Percentiles rank a stretch among this genome's conserved stretches.
These are phyloP conservation scores for Neurospora tetraspora DNA, from an alignment of 495 filamentous ascomycete genomes.

Conservation along the genomic window DNA sequence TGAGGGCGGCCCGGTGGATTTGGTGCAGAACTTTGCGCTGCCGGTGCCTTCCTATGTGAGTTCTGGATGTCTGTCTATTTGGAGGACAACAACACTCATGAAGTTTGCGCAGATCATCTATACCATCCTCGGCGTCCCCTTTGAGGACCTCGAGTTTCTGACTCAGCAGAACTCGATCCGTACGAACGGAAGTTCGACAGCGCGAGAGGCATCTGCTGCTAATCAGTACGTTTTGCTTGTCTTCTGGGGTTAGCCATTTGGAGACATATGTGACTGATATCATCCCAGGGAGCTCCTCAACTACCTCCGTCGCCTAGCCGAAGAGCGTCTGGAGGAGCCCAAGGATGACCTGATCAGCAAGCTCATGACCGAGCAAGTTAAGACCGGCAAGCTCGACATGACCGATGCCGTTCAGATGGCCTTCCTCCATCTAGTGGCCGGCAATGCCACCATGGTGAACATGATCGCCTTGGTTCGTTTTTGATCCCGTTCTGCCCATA, in stretches of 20 bases:
- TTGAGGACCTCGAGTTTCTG: conserved; percentile 34
- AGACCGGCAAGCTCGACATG: conserved; percentile 26
- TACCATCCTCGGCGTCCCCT: conserved; percentile 35
- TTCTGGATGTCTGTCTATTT: not conserved
- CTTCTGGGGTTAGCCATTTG: not conserved
- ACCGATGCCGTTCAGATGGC: conserved; percentile 32
- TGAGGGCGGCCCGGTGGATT: conserved; percentile 25
- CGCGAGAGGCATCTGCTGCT: conserved; percentile 29
- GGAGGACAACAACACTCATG: not conserved
- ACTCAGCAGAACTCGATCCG: conserved; percentile 33
- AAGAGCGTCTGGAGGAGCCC: conserved; percentile 24
- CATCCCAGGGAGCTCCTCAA: conserved; percentile 22
- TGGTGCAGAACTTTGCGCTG: conserved; percentile 34
- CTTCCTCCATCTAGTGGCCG: conserved; percentile 36
- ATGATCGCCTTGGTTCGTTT: conserved; percentile 33
- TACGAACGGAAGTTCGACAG: conserved; percentile 33
- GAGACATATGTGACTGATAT: not conserved
- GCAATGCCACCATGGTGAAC: conserved; percentile 40
- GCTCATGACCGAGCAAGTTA: conserved; percentile 29
- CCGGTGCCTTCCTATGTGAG: conserved; percentile 34
- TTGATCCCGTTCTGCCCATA: not conserved
- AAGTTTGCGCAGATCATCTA: conserved; percentile 32
- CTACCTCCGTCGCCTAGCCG: conserved; percentile 29
- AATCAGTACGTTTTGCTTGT: conserved; percentile 15
- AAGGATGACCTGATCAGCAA: conserved; percentile 35